Conservation (phyloP, 495 filamentous ascomycete genomes). For the Penicillium macrosclerotiorum region DNA sequence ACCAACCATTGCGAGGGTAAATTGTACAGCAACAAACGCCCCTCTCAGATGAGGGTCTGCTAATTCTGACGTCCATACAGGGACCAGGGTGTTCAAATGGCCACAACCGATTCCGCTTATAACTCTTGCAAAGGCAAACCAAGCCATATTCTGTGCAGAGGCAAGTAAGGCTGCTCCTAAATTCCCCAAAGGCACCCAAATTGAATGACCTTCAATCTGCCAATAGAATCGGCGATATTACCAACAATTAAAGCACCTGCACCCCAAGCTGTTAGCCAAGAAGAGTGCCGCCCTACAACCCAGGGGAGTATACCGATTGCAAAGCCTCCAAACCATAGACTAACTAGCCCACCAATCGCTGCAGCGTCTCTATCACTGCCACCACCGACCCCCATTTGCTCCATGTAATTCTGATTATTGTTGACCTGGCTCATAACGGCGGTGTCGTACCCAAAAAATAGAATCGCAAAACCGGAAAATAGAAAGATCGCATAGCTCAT, state of each 20-base stretch:
- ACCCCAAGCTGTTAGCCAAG: too few relatives aligned
- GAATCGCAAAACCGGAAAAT: slow-evolving; percentile 25
- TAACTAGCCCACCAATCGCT: slow-evolving; percentile 25
- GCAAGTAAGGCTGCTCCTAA: slow-evolving; percentile 45
- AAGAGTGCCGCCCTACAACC: too few relatives aligned
- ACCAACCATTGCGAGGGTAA: slow-evolving; percentile 22
- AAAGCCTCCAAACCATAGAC: slow-evolving; percentile 28
- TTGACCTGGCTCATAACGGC: slow-evolving; percentile 41
- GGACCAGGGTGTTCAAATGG: slow-evolving; percentile 37
- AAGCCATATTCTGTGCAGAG: slow-evolving; percentile 40
- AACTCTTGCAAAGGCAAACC: slow-evolving; percentile 47
- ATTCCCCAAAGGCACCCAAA: slow-evolving; percentile 46
- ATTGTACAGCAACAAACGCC: slow-evolving; percentile 24
- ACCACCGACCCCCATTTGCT: slow-evolving; percentile 18
- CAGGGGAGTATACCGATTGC: too few relatives aligned
- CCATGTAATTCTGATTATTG: slow-evolving; percentile 32
- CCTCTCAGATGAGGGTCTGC: slow-evolving; percentile 17
- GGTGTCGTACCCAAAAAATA: slow-evolving; percentile 40
- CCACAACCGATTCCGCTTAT: slow-evolving; percentile 53
- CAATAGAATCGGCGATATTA: slow-evolving; percentile 40
- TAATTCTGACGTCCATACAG: slow-evolving; percentile 43
- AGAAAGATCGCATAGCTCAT: slow-evolving; percentile 24
- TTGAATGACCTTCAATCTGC: slow-evolving; percentile 47
- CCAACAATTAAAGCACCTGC: slow-evolving; percentile 13
- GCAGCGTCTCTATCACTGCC: slow-evolving; percentile 21